Conservation (phyloP, 2,329 filamentous ascomycete species). For the Mycocentrospora acerina region DNA sequence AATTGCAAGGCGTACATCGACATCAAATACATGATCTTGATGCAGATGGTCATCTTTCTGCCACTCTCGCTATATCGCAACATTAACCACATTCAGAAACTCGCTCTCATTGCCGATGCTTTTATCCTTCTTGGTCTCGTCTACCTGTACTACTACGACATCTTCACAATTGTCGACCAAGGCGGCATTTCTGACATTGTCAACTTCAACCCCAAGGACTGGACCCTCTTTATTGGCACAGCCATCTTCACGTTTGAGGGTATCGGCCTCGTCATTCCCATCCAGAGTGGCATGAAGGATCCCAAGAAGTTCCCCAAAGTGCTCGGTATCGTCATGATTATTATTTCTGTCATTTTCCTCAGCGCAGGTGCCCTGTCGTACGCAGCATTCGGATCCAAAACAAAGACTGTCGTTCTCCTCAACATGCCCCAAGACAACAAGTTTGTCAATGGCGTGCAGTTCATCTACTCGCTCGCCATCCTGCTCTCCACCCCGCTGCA, state of each 20-base stretch:
- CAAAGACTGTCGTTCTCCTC: slow-evolving; percentile 92
- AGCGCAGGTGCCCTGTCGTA: slow-evolving; percentile 93
- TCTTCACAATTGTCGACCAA: slow-evolving; percentile 74
- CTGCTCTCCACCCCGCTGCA: slow-evolving; percentile 92
- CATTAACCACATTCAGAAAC: slow-evolving; percentile 95
- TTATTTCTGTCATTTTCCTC: slow-evolving; percentile 88
- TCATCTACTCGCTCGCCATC: slow-evolving; percentile 97
- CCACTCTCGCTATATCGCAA: slow-evolving; percentile 92
- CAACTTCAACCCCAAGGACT: slow-evolving; percentile 85
- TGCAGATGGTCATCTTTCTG: slow-evolving; percentile 94
- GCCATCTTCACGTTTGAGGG: slow-evolving; percentile 99
- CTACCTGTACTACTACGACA: slow-evolving; percentile 94
- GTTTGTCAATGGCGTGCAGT: slow-evolving; percentile 92
- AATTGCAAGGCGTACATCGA: slow-evolving; percentile 83
- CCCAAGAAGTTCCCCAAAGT: slow-evolving; percentile 89
- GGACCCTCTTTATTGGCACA: slow-evolving; percentile 98
- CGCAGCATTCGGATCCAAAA: slow-evolving; percentile 91
- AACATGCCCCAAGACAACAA: slow-evolving; percentile 96
- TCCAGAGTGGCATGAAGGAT: slow-evolving; percentile 94
- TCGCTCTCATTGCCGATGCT: slow-evolving; percentile 86
- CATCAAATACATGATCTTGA: slow-evolving; percentile 85
- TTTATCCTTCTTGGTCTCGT: slow-evolving; percentile 92
- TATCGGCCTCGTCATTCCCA: slow-evolving; percentile 95
- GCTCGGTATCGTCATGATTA: slow-evolving; percentile 86
- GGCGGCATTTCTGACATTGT: slow-evolving; percentile 81